phyloP scores from a whole-genome alignment of 2,329 filamentous ascomycete species.

The Cladophialophora psammophila region DNA sequence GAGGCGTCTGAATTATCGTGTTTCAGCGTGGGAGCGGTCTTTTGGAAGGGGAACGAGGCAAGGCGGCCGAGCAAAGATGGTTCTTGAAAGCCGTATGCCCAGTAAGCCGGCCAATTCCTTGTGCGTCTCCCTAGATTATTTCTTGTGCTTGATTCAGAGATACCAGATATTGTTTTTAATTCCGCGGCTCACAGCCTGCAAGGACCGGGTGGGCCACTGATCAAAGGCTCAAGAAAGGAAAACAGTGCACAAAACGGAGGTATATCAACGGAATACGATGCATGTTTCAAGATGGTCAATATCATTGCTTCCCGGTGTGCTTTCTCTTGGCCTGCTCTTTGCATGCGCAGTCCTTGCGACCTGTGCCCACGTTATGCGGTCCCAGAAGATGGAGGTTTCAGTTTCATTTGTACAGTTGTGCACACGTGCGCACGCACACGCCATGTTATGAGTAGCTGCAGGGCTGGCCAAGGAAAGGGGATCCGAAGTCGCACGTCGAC shows the following conservation, averaged over 20 bases:
- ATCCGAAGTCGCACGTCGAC: background rate
- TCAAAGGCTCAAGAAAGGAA: background rate
- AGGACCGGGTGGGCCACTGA: background rate
- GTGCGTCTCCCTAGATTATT: constrained; percentile 6
- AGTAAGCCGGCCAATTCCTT: background rate
- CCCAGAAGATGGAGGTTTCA: background rate
- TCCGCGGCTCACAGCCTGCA: background rate
- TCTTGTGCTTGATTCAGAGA: constrained; percentile 28
- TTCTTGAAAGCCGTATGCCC: background rate
- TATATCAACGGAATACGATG: background rate
- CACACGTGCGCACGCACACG: too few relatives aligned
- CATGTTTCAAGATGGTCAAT: background rate
- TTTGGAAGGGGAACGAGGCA: constrained; percentile 4
- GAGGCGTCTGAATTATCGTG: background rate
- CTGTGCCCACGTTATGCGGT: background rate
- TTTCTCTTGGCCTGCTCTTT: too few relatives aligned
- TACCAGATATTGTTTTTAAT: constrained; percentile 29
- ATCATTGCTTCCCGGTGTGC: background rate
- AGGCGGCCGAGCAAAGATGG: background rate
- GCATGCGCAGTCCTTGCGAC: too few relatives aligned
- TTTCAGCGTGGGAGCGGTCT: constrained; percentile 23
- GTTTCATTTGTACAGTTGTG: background rate
- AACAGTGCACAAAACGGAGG: background rate
- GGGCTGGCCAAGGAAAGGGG: background rate
- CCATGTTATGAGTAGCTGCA: too few relatives aligned